A percentile compares a stretch with the other conserved stretches of the same genome.
Evolutionary conservation across 1,284 basidiomycete species (phyloP).

Genomic region (Naganishia sp.): DNA sequence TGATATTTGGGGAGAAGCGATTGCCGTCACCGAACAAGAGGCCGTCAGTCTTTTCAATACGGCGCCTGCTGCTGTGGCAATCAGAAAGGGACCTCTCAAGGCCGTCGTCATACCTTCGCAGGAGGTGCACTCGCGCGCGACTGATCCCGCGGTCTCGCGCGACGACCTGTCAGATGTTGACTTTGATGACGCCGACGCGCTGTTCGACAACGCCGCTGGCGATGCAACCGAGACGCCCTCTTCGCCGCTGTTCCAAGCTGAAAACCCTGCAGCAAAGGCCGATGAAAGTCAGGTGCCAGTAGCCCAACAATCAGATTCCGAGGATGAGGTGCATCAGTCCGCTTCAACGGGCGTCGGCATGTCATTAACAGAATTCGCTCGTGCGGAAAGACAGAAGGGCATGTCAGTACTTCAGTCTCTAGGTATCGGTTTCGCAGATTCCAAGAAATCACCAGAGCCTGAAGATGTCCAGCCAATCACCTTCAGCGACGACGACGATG

Average conservation of each 20-base stretch:
- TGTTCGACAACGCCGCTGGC: neutral
- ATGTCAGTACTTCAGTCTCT: conserved; percentile 16
- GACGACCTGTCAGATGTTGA: conserved; percentile 15
- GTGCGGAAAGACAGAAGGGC: conserved; percentile 19
- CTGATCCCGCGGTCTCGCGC: neutral
- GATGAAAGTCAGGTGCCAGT: neutral
- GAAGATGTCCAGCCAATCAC: conserved; percentile 38
- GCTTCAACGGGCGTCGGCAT: conserved; percentile 10
- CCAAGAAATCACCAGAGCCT: neutral
- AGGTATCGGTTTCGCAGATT: conserved; percentile 5
- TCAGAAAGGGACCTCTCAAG: no score
- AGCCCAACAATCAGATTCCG: neutral
- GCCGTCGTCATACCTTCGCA: no score
- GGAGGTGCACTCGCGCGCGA: neutral
- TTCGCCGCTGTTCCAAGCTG: conserved; percentile 18
- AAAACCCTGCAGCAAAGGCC: neutral
- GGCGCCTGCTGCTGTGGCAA: neutral
- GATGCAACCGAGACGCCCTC: neutral
- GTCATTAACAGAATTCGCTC: conserved; percentile 9
- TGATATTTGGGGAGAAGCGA: conserved; percentile 24
- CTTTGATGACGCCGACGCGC: conserved; percentile 8
- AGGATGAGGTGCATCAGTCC: neutral
- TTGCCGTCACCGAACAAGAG: neutral
- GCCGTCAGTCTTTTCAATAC: conserved; percentile 22
- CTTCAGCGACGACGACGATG: conserved; percentile 38